Conservation (phyloP, 2,329 filamentous ascomycete species). For the Fusarium continuum region DNA sequence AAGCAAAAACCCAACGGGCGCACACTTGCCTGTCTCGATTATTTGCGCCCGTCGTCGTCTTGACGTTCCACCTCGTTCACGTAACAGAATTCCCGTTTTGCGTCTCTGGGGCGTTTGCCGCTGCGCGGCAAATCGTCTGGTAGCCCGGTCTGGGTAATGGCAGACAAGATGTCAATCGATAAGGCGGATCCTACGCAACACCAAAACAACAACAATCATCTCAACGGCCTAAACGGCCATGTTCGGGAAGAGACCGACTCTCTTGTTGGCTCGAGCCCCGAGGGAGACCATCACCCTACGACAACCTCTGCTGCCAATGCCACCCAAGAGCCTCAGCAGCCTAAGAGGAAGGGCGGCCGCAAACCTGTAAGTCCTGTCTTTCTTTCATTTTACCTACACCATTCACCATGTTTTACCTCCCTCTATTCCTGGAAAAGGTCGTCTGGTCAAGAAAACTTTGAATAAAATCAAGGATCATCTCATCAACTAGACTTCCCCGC, state of each 20-base stretch:
- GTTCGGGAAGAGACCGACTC: slow-evolving; percentile 67
- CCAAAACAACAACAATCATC: slow-evolving; percentile 47
- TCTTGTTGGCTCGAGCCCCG: slow-evolving; percentile 68
- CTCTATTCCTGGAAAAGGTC: neutral
- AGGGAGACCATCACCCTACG: slow-evolving; percentile 58
- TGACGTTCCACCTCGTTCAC: slow-evolving; percentile 46
- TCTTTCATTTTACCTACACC: slow-evolving; percentile 5
- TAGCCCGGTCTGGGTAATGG: slow-evolving; percentile 58
- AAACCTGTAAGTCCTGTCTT: slow-evolving; percentile 81
- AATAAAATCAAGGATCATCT: neutral
- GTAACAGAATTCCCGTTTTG: slow-evolving; percentile 50
- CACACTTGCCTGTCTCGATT: slow-evolving; percentile 44
- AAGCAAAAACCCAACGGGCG: slow-evolving; percentile 50
- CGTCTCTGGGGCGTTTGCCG: slow-evolving; percentile 50
- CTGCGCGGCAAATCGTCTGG: slow-evolving; percentile 49
- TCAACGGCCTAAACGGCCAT: slow-evolving; percentile 49
- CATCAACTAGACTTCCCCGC: slow-evolving; percentile 14
- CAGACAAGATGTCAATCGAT: slow-evolving; percentile 74
- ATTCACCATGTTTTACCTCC: neutral
- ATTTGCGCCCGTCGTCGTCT: slow-evolving; percentile 44
- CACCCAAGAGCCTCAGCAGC: slow-evolving; percentile 67
- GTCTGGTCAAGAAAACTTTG: neutral
- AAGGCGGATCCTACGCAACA: slow-evolving; percentile 53
- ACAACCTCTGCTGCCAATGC: slow-evolving; percentile 46
- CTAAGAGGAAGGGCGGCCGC: slow-evolving; percentile 96